Base-by-base conservation (phyloP, 2,329 filamentous ascomycete species). In the Harringtonia lauricola region DNA sequence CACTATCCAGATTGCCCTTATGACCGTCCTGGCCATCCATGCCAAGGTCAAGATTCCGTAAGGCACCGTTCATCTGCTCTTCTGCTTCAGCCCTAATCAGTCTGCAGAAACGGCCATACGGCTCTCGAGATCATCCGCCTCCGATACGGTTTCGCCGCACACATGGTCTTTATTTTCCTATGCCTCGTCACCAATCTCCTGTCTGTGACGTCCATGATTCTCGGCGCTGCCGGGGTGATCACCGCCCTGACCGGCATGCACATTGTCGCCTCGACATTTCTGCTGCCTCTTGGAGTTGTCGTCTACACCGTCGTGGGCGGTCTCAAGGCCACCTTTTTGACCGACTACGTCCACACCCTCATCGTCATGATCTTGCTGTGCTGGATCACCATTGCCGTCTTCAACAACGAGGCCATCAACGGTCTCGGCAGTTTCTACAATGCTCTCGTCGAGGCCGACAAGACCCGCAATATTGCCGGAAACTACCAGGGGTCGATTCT, bases 1-100 rank as follows among this genome's bases (percentile, higher is more conserved):
- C 12, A 87, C 82, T 0, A 84, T 90, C 7, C 86, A 92, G 58
- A 89, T 95, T 54, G 72, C 94, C 19, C 70, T 95, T 1, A 94
- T 95, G 54, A 86, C 88, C 2, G 92, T 86, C 0, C 71, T 94
- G 28, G 88, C 88, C 24, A 94, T 94, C 52, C 86, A 94, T 59
- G 64, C 94, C 42, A 95, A 94, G 67, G 71, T 84, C 51, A 77
- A 84, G 46, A 85, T 86, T 0, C 88, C 88, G 0, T 35, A 41
- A 34, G 39, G 19, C 19, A 3, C n/a, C 36, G n/a, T n/a, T n/a
- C n/a, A n/a, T n/a, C n/a, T n/a, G n/a, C n/a, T n/a, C n/a, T n/a
- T n/a, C n/a, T n/a, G n/a, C n/a, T n/a, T n/a, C n/a, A n/a, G n/a
- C n/a, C n/a, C n/a, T n/a, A n/a, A n/a, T n/a, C n/a, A n/a, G n/a